phyloP scores from a whole-genome alignment of 352 stramenopile genomes.

The Phytophthora megakarya region DNA sequence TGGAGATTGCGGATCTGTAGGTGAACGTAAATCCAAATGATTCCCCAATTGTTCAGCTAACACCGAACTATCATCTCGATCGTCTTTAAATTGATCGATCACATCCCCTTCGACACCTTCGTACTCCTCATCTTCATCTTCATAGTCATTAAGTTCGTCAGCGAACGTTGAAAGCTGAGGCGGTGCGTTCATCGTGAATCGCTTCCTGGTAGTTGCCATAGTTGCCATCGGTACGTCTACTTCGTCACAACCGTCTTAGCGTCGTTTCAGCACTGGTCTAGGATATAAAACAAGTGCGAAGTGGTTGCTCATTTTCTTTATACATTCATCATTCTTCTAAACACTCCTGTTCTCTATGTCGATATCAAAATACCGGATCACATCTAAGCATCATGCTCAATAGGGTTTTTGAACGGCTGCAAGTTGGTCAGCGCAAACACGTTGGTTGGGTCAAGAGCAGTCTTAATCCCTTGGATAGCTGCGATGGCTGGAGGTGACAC shows the following conservation, averaged over 20 bases:
- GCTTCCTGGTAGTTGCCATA: constrained; percentile 21
- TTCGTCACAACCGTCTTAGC: background rate
- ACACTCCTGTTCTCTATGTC: constrained; percentile 6
- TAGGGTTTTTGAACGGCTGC: constrained; percentile 28
- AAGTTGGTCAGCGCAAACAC: constrained; percentile 92
- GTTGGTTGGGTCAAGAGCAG: constrained; percentile 90
- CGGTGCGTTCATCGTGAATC: constrained; percentile 23
- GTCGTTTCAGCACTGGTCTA: constrained; percentile 23
- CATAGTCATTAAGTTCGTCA: constrained; percentile 29
- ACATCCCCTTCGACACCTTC: constrained; percentile 22
- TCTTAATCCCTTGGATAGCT: constrained; percentile 86
- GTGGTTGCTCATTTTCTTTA: constrained; percentile 16
- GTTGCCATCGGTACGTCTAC: background rate
- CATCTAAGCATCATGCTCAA: constrained; percentile 18
- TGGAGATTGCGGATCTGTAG: background rate
- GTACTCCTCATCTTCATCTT: constrained; percentile 33
- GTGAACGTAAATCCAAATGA: constrained; percentile 4
- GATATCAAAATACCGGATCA: background rate
- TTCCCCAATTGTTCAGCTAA: constrained; percentile 24
- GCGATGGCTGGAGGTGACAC: constrained; percentile 75
- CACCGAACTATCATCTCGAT: constrained; percentile 4
- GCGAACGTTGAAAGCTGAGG: constrained; percentile 14
- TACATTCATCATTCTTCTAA: constrained; percentile 19
- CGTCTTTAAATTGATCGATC: constrained; percentile 12
- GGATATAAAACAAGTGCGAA: constrained; percentile 18